These are phyloP conservation scores for Talaromyces sp. DNA, from an alignment of 2,329 filamentous ascomycete genomes.

Conservation along the genomic window DNA sequence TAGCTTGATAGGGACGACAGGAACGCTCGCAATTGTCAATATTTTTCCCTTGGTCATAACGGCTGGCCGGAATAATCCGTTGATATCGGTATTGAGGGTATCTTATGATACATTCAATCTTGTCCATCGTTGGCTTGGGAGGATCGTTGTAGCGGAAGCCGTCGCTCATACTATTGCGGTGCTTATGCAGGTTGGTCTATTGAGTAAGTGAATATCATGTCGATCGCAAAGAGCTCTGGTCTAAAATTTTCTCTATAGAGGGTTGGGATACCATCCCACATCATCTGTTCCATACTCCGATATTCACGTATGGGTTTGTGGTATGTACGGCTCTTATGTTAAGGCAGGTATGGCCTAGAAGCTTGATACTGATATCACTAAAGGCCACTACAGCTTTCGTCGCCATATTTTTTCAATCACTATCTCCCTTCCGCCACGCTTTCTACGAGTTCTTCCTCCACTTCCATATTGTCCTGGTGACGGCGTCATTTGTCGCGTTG, in stretches of 20 bases:
- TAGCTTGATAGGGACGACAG: conserved; percentile 10
- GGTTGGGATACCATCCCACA: conserved; percentile 14
- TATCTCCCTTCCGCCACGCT: conserved; percentile 66
- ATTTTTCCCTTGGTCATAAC: conserved; percentile 38
- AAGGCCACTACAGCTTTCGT: conserved; percentile 12
- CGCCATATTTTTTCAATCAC: conserved; percentile 13
- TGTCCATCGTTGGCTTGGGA: conserved; percentile 72
- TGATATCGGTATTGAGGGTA: conserved; percentile 35
- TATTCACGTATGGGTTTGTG: conserved; percentile 15
- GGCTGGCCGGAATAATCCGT: conserved; percentile 38
- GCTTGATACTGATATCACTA: not conserved
- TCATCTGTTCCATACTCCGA: conserved; percentile 2
- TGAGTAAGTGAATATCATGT: conserved; percentile 29
- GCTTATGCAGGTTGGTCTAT: conserved; percentile 61
- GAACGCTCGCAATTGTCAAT: conserved; percentile 36
- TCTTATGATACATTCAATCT: conserved; percentile 46
- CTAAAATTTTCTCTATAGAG: not conserved
- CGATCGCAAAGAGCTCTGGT: not conserved
- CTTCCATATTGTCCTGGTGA: conserved; percentile 73
- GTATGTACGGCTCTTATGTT: not conserved
- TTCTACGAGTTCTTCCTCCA: conserved; percentile 97
- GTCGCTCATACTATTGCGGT: conserved; percentile 67
- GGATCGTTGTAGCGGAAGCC: conserved; percentile 63
- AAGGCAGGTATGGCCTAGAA: not conserved
- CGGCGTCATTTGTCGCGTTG: conserved; percentile 65